A percentile compares a stretch with the other conserved stretches of the same genome.
These are phyloP conservation scores for Asparagopsis taxiformis DNA, from an alignment of 31 red algal species.

Conservation along the genomic window DNA sequence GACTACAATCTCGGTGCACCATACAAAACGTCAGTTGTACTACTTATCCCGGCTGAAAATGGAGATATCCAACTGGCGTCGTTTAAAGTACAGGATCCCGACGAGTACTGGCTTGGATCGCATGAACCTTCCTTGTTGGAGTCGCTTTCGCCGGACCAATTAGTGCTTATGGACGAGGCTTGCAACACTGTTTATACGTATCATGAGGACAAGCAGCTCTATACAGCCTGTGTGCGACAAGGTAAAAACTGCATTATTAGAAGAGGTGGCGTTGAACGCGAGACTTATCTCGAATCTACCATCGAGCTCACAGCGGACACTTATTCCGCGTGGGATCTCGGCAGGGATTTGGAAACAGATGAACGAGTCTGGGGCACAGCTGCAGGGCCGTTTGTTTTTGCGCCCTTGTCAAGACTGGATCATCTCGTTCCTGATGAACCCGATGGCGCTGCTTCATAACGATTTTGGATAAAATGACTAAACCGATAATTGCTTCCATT, in stretches of 20 bases:
- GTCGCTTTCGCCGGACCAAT: constrained; percentile 44
- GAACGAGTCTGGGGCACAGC: constrained; percentile 80
- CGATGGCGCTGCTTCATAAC: too few relatives aligned
- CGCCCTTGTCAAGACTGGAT: constrained; percentile 44
- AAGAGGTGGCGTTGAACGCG: constrained; percentile 37
- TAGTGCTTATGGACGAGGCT: constrained; percentile 43
- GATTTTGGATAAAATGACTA: too few relatives aligned
- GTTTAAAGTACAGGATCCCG: constrained; percentile 63
- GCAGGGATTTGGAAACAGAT: constrained; percentile 75
- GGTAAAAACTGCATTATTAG: constrained; percentile 78
- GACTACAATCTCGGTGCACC: constrained; percentile 69
- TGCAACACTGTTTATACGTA: constrained; percentile 75
- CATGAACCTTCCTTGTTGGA: constrained; percentile 59
- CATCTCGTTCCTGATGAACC: constrained; percentile 68
- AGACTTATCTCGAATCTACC: constrained; percentile 76
- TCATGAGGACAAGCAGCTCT: constrained; percentile 33
- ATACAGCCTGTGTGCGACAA: constrained; percentile 46
- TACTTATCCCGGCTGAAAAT: constrained; percentile 27
- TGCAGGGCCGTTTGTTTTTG: constrained; percentile 87
- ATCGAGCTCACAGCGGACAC: constrained; percentile 42
- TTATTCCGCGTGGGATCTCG: constrained; percentile 74
- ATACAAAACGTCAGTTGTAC: constrained; percentile 81
- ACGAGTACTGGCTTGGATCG: constrained; percentile 66
- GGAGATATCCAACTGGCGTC: constrained; percentile 64
- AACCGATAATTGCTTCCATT: too few relatives aligned